Percentiles rank a stretch among this genome's conserved stretches.
Conservation (phyloP, 805 yeast species). For the Clavispora santaluciae region DNA sequence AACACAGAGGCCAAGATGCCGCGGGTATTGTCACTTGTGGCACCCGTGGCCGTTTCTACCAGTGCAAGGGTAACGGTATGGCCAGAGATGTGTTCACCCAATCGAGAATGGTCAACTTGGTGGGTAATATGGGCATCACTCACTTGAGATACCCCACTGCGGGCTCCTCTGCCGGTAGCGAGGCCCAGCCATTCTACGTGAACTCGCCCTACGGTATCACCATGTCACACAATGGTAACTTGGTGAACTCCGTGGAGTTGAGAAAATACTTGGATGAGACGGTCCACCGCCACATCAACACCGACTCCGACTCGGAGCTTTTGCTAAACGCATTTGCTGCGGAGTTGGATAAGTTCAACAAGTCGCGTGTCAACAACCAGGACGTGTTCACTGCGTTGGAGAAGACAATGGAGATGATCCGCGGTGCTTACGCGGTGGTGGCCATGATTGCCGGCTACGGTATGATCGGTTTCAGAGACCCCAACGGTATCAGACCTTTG, state of each 20-base stretch:
- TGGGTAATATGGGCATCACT: slow-evolving; percentile 93
- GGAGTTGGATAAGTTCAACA: slow-evolving; percentile 85
- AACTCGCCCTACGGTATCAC: slow-evolving; percentile 94
- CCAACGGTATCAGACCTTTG: slow-evolving; percentile 92
- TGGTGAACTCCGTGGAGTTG: slow-evolving; percentile 80
- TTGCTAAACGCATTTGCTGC: slow-evolving; percentile 86
- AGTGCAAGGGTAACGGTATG: slow-evolving; percentile 98
- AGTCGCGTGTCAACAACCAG: slow-evolving; percentile 84
- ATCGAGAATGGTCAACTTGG: slow-evolving; percentile 67
- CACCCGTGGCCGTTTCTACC: slow-evolving; percentile 85
- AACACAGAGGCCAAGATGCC: slow-evolving; percentile 98
- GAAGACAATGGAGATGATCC: slow-evolving; percentile 73
- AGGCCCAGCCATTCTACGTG: slow-evolving; percentile 98
- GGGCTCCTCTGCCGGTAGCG: slow-evolving; percentile 90
- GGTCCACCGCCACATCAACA: slow-evolving; percentile 95
- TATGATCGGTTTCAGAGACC: slow-evolving; percentile 92
- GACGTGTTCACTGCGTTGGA: slow-evolving; percentile 83
- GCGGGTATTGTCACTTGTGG: slow-evolving; percentile 99
- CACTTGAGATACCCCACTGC: slow-evolving; percentile 97
- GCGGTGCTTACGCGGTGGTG: slow-evolving; percentile 97
- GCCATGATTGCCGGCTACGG: slow-evolving; percentile 97
- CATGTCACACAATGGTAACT: slow-evolving; percentile 89
- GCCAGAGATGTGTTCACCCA: slow-evolving; percentile 95
- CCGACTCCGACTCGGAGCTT: slow-evolving; percentile 93
- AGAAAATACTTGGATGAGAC: slow-evolving; percentile 80